phyloP scores from a whole-genome alignment of 495 filamentous ascomycete species.

The Staphylotrichum tortipilum region DNA sequence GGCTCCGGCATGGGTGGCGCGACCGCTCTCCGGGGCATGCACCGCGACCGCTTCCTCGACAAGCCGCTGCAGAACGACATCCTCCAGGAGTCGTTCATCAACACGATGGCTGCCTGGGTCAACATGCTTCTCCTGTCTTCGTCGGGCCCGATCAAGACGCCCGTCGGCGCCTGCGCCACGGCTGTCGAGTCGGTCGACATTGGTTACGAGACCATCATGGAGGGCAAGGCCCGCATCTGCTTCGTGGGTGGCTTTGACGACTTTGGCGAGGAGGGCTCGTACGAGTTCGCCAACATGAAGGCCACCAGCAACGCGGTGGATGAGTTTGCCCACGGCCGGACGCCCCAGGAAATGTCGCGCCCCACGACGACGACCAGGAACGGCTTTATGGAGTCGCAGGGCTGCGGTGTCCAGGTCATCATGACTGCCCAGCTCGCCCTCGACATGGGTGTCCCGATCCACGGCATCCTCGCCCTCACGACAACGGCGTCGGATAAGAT shows the following conservation, averaged over 20 bases:
- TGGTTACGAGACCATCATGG: slow-evolving; percentile 93
- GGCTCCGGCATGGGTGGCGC: slow-evolving; percentile 96
- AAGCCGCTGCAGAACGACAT: slow-evolving; percentile 99
- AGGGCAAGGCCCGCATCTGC: slow-evolving; percentile 94
- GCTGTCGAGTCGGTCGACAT: slow-evolving; percentile 96
- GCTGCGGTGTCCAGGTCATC: slow-evolving; percentile 95
- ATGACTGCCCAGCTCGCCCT: slow-evolving; percentile 94
- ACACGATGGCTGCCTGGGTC: slow-evolving; percentile 99
- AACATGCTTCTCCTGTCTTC: slow-evolving; percentile 98
- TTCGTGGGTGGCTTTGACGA: slow-evolving; percentile 98
- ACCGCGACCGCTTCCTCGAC: slow-evolving; percentile 93
- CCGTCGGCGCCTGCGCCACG: slow-evolving; percentile 94
- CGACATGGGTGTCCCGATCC: slow-evolving; percentile 97
- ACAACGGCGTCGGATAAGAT: slow-evolving; percentile 99
- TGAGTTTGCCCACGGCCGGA: slow-evolving; percentile 90
- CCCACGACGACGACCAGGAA: slow-evolving; percentile 93
- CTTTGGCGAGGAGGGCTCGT: slow-evolving; percentile 98
- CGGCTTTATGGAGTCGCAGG: slow-evolving; percentile 99
- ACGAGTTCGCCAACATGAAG: slow-evolving; percentile 99
- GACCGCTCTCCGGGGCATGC: slow-evolving; percentile 88
- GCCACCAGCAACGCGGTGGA: slow-evolving; percentile 95
- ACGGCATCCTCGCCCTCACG: slow-evolving; percentile 87
- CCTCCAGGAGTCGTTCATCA: slow-evolving; percentile 98
- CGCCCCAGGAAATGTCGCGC: slow-evolving; percentile 94
- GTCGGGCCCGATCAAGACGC: slow-evolving; percentile 96